Percentiles rank a stretch among this genome's conserved stretches.
phyloP scores from a whole-genome alignment of 768 basidiomycete species.

The Naganishia kalamii region DNA sequence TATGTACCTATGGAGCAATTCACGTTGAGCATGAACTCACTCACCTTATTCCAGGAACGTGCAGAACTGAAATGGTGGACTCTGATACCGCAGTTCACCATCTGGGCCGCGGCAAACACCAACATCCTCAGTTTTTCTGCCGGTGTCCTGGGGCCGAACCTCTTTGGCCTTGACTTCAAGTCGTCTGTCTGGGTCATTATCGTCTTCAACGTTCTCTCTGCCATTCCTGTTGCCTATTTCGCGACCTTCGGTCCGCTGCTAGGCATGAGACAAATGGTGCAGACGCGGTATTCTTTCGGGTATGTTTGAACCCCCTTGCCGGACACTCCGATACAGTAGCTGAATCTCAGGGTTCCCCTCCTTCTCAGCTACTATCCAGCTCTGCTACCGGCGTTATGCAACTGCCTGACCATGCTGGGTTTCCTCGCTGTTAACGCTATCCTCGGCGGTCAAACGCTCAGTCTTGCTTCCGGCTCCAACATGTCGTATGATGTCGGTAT shows the following conservation, averaged over 20 bases:
- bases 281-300: conserved; percentile 60
- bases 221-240: conserved; percentile 58
- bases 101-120: conserved; percentile 42
- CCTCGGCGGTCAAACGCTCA: conserved; percentile 62
- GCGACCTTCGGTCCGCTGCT: conserved; percentile 71
- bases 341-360: conserved; percentile 2
- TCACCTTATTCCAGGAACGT: conserved; percentile 29
- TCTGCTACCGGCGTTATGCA: conserved; percentile 49
- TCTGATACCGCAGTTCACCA: conserved; percentile 38
- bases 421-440: conserved; percentile 65
- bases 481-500: conserved; percentile 56
- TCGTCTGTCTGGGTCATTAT: conserved; percentile 59
- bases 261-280: conserved; percentile 76
- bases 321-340: background rate
- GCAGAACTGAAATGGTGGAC: conserved; percentile 34
- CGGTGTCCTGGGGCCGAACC: conserved; percentile 62
- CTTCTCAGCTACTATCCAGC: conserved; percentile 45
- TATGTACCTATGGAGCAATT: conserved; percentile 19
- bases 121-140: conserved; percentile 45
- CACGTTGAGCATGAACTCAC: background rate
- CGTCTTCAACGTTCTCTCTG: conserved; percentile 62
- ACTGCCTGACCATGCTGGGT: conserved; percentile 58
- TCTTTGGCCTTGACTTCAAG: conserved; percentile 58
- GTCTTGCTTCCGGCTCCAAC: conserved; percentile 53
- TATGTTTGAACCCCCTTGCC: conserved; percentile 42